Conservation (phyloP, 805 yeast species). For the Kockiozyma suomiensis region DNA sequence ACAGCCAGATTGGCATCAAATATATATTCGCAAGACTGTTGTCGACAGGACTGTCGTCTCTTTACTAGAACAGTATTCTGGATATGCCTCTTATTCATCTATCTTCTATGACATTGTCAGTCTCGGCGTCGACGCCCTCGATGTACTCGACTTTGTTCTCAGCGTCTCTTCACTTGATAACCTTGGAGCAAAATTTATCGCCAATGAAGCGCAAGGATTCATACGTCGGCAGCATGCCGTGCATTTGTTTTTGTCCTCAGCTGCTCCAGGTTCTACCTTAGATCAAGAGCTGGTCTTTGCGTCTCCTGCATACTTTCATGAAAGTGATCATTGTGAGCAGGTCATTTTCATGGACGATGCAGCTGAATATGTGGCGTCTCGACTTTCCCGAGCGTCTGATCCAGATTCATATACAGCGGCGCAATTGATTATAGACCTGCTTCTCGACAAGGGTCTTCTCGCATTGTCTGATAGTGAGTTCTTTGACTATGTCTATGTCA, state of each 20-base stretch:
- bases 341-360: conserved; percentile 16
- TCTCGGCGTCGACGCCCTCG: conserved; percentile 22
- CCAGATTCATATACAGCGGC: background rate
- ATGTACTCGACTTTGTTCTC: conserved; percentile 6
- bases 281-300: conserved; percentile 14
- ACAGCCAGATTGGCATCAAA: background rate
- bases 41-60: background rate
- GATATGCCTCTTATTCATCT: conserved; percentile 1
- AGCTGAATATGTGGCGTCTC: background rate
- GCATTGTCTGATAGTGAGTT: background rate
- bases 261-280: background rate
- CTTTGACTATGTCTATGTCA: no score
- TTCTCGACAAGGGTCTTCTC: background rate
- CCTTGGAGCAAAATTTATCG: conserved; percentile 12
- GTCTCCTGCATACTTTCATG: conserved; percentile 10
- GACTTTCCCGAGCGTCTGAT: background rate
- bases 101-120: conserved; percentile 2
- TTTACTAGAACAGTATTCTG: background rate
- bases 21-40: background rate
- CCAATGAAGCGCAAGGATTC: conserved; percentile 16
- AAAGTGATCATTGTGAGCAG: background rate
- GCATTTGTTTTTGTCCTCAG: background rate
- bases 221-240: conserved; percentile 20
- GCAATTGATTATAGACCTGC: background rate
- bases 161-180: background rate